These are phyloP conservation scores for Somion occarium DNA, from an alignment of 1,284 basidiomycete species.

Conservation along the genomic window DNA sequence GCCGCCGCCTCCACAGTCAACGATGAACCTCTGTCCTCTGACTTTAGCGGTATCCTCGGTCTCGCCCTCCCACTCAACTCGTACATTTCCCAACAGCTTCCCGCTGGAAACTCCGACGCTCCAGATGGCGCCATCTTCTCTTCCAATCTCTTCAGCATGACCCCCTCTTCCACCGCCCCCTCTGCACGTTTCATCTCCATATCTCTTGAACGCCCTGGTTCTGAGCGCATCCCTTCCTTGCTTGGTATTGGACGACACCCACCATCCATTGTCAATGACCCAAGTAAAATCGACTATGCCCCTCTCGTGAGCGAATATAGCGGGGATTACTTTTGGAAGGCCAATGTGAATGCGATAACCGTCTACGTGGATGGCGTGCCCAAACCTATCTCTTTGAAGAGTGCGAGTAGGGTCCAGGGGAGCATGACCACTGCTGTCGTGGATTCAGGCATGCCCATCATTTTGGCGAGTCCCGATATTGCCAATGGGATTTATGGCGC, in stretches of 20 bases:
- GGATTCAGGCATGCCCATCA: slow-evolving; percentile 63
- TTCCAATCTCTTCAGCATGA: slow-evolving; percentile 64
- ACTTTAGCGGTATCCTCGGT: slow-evolving; percentile 66
- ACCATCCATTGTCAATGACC: slow-evolving; percentile 41
- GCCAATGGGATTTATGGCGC: slow-evolving; percentile 79
- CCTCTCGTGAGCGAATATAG: slow-evolving; percentile 32
- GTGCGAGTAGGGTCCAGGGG: slow-evolving; percentile 26
- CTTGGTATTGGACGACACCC: slow-evolving; percentile 69
- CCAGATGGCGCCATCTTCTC: slow-evolving; percentile 60
- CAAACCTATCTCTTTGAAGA: slow-evolving; percentile 33
- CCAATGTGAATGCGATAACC: slow-evolving; percentile 46
- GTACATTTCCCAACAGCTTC: slow-evolving; percentile 46
- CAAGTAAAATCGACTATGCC: slow-evolving; percentile 49
- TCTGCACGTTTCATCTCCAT: slow-evolving; percentile 59
- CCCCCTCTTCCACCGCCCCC: slow-evolving; percentile 45
- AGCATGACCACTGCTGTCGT: slow-evolving; percentile 50
- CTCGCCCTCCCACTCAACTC: slow-evolving; percentile 66
- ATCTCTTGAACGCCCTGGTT: slow-evolving; percentile 63
- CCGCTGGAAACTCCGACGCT: slow-evolving; percentile 38
- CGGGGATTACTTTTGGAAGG: slow-evolving; percentile 58
- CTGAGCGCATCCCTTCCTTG: slow-evolving; percentile 44
- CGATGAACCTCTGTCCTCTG: slow-evolving; percentile 46
- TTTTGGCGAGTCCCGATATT: slow-evolving; percentile 52
- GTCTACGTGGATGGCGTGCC: slow-evolving; percentile 50
- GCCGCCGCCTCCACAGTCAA: slow-evolving; percentile 50